A percentile compares a stretch with the other conserved stretches of the same genome.
Conservation (phyloP, 306 rosid genomes). For the Dryas drummondii region DNA sequence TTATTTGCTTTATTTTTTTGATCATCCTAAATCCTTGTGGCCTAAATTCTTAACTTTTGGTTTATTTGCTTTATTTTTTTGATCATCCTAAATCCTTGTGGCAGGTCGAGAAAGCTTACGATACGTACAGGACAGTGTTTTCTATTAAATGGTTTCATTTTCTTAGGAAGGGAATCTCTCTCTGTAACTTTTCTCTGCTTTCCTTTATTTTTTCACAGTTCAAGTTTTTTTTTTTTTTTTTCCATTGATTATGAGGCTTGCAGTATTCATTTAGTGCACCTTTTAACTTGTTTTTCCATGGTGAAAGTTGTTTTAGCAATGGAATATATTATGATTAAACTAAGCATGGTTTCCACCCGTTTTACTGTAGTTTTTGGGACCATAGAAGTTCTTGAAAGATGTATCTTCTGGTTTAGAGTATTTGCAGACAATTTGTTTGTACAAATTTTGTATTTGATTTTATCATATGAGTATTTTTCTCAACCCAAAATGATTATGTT, state of each 20-base stretch:
- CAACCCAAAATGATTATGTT: neutral
- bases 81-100: neutral
- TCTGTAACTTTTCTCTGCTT: neutral
- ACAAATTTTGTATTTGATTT: too few species aligned
- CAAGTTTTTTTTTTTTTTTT: neutral
- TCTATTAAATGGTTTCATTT: slow-evolving; percentile 80
- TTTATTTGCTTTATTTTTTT: neutral
- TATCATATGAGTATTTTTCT: neutral
- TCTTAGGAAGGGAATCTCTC: slow-evolving; percentile 77
- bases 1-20: neutral
- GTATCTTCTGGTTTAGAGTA: neutral
- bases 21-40: neutral
- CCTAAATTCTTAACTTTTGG: neutral
- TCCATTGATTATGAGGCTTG: neutral
- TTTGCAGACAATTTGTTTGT: too few species aligned
- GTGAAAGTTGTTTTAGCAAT: neutral
- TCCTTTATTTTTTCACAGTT: neutral
- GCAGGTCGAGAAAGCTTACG: slow-evolving; percentile 60
- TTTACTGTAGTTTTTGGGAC: neutral
- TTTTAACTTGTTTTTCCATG: too few species aligned
- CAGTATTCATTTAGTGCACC: neutral
- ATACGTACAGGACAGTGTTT: slow-evolving; percentile 90
- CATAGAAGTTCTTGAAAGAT: neutral
- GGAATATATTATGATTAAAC: neutral
- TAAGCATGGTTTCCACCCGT: neutral